These are phyloP conservation scores for Solanum bulbocastanum DNA, from an alignment of 257 asterid genomes.

Conservation along the genomic window DNA sequence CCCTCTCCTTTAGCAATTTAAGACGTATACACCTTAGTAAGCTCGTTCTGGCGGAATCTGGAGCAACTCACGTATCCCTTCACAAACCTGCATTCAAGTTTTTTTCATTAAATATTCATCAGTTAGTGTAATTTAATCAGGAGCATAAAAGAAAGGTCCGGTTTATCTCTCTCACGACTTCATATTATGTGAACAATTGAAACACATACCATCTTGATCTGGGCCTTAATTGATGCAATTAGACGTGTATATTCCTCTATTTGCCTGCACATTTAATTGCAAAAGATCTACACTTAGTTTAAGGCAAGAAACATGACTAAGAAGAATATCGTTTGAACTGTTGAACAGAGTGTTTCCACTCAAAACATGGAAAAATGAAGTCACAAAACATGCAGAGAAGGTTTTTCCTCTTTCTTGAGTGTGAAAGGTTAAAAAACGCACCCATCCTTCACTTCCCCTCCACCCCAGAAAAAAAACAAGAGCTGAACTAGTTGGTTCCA, in stretches of 20 bases:
- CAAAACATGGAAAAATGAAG: neutral
- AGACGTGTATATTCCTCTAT: conserved; percentile 63
- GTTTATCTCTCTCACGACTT: neutral
- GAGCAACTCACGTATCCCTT: conserved; percentile 66
- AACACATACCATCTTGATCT: conserved; percentile 58
- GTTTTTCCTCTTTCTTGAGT: neutral
- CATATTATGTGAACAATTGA: neutral
- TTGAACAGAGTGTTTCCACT: neutral
- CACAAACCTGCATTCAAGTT: conserved; percentile 51
- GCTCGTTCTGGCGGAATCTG: conserved; percentile 30
- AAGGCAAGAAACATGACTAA: neutral
- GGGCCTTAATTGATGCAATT: conserved; percentile 71
- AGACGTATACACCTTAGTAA: neutral
- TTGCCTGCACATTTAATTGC: conserved; percentile 34
- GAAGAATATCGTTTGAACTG: neutral
- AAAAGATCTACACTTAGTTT: neutral
- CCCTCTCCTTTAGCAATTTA: neutral
- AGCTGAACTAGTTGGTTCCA: neutral
- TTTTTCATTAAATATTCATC: neutral
- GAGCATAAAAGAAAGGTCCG: neutral
- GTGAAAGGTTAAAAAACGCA: neutral
- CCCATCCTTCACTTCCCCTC: neutral
- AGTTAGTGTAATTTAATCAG: neutral
- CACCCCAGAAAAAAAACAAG: neutral
- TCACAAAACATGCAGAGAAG: neutral